Evolutionary conservation across 2,329 filamentous ascomycete genomes (phyloP), one percentile per base, ranked within the genome.

Genomic region (Pestalotiopsis fici): DNA sequence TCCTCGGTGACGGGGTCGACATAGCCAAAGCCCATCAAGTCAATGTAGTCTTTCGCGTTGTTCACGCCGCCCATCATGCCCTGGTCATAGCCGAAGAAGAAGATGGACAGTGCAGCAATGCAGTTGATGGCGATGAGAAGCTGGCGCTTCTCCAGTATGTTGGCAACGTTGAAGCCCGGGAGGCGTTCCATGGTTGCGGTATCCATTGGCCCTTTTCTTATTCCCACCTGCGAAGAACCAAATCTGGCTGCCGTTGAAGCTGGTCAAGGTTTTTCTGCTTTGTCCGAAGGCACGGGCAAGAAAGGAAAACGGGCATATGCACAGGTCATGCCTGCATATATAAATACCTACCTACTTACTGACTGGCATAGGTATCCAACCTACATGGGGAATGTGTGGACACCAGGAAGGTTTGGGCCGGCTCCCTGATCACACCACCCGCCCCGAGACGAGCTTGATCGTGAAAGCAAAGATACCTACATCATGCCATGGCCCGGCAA

Each of bases 31-130:
- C 83, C 84, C 89, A 93, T 92, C 11, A 87, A 79, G 47, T 87
- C 81, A 63, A 90, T 87, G 73, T 92, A 93, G 75, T 91, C 79
- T 62, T 85, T 85, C 50, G 88, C 83, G 59, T 87, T 89, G 77
- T 92, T 92, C 13, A 92, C 89, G 28, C 43, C 62, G 27, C 57
- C 65, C 39, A 54, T 43, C 57, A 39, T 66, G 5, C 83, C 85
- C 72, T 87, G 85, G 69, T 87, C 85, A 71, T 86, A 86, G 50
- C 84, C 90, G 71, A 91, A 91, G 82, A 92, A 91, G 77, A 91
- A 89, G 69, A 91, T 92, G 15, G 88, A 90, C 15, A 92, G 76
- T 1, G 83, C 89, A 1, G 90, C 89, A 15, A 91, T 80, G 60
- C 83, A 85, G 75, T 91, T 91, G 77, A 92, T 86, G 47, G 75